These are phyloP conservation scores for Gonapodya sp. DNA, from an alignment of 192 early-diverging fungal genomes.

Conservation along the genomic window DNA sequence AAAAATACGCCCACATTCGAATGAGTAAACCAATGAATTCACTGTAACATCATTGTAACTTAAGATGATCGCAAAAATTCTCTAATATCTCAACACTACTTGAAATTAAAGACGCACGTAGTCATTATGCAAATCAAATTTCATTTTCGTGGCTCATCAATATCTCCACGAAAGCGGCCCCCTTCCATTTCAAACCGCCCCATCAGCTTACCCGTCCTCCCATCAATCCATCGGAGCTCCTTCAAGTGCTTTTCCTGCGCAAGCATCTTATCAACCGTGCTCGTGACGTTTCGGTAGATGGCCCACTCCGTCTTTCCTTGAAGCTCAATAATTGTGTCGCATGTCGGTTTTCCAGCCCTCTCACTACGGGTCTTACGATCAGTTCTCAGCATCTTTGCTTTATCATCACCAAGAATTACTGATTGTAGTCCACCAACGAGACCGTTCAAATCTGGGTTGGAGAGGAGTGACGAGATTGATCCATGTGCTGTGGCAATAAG, in stretches of 20 bases:
- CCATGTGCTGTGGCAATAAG: slow-evolving; percentile 9
- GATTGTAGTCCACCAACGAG: slow-evolving; percentile 1
- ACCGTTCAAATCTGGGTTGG: neutral
- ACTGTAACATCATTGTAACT: neutral
- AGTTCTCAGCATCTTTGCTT: neutral
- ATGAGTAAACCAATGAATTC: no score
- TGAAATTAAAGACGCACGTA: no score
- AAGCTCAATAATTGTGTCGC: slow-evolving; percentile 7
- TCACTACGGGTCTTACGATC: neutral
- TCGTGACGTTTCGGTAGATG: neutral
- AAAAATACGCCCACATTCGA: no score
- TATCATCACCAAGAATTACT: neutral
- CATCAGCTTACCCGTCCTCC: neutral
- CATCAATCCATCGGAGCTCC: slow-evolving; percentile 1
- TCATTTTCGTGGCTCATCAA: no score
- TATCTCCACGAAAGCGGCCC: no score
- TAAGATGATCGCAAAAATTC: no score
- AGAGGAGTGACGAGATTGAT: neutral
- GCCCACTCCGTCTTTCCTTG: neutral
- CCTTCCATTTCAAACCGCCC: neutral
- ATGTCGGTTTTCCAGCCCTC: slow-evolving; percentile 2
- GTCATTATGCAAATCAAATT: no score
- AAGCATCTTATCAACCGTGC: neutral
- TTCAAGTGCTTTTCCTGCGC: neutral
- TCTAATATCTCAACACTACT: no score